Percentiles rank a stretch among this genome's conserved stretches.
Conservation (phyloP, 495 filamentous ascomycete species). For the Hypoxylon perforatum region DNA sequence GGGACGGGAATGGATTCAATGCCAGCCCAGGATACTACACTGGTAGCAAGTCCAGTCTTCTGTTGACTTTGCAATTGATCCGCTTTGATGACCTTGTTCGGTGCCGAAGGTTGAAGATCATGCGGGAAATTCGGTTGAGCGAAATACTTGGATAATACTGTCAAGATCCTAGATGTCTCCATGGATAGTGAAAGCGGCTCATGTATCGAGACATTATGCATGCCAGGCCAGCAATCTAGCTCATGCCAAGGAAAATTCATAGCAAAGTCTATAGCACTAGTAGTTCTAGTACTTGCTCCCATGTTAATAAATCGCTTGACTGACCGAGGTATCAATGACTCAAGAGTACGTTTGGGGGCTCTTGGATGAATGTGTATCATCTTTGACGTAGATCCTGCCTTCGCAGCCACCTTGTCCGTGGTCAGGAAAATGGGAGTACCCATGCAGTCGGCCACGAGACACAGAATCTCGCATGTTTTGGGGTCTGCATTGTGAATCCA, state of each 20-base stretch:
- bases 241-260: background rate
- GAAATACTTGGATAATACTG: background rate
- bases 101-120: background rate
- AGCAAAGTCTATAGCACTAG: background rate
- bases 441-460: background rate
- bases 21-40: background rate
- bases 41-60: background rate
- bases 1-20: background rate
- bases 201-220: background rate
- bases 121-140: background rate
- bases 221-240: background rate
- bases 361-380: slow-evolving; percentile 5
- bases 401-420: background rate
- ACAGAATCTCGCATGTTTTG: background rate
- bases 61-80: background rate
- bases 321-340: background rate
- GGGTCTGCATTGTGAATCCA: slow-evolving; percentile 2
- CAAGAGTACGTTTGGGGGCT: background rate
- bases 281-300: background rate
- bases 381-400: background rate
- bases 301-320: background rate
- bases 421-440: background rate
- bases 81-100: background rate
- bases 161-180: background rate
- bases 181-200: background rate